These are phyloP conservation scores for Entonaema liquescens DNA, from an alignment of 495 filamentous ascomycete genomes.

Conservation along the genomic window DNA sequence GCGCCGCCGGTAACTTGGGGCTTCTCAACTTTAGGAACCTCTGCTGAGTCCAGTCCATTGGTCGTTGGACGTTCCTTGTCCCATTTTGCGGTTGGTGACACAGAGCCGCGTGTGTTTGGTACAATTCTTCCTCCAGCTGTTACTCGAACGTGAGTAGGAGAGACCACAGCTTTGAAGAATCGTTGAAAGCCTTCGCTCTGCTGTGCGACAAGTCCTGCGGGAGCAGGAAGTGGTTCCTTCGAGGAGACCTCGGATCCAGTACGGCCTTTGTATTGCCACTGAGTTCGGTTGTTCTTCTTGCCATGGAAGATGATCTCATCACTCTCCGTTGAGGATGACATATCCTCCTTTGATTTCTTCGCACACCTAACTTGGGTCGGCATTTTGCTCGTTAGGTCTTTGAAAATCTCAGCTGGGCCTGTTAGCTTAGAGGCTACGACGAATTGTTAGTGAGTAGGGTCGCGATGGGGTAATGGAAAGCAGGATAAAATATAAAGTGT, in stretches of 20 bases:
- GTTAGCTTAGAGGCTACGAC: not conserved
- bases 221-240: conserved; percentile 56
- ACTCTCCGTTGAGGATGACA: conserved; percentile 37
- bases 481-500: not conserved
- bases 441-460: not conserved
- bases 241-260: conserved; percentile 47
- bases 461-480: not conserved
- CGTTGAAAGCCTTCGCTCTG: conserved; percentile 62
- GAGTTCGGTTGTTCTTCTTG: conserved; percentile 34
- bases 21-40: conserved; percentile 29
- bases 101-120: conserved; percentile 61
- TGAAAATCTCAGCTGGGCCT: conserved; percentile 27
- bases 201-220: conserved; percentile 55
- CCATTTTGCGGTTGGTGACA: conserved; percentile 55
- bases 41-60: conserved; percentile 28
- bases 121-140: conserved; percentile 66
- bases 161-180: conserved; percentile 65
- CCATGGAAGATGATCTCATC: conserved; percentile 37
- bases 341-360: conserved; percentile 34
- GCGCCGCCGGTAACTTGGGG: not conserved
- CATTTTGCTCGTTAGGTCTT: conserved; percentile 16
- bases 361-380: conserved; percentile 6
- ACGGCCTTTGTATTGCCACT: conserved; percentile 57
- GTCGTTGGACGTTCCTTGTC: conserved; percentile 43
- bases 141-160: conserved; percentile 63